phyloP scores from a whole-genome alignment of 768 basidiomycete species.

The Coprinellus aureogranulatus region DNA sequence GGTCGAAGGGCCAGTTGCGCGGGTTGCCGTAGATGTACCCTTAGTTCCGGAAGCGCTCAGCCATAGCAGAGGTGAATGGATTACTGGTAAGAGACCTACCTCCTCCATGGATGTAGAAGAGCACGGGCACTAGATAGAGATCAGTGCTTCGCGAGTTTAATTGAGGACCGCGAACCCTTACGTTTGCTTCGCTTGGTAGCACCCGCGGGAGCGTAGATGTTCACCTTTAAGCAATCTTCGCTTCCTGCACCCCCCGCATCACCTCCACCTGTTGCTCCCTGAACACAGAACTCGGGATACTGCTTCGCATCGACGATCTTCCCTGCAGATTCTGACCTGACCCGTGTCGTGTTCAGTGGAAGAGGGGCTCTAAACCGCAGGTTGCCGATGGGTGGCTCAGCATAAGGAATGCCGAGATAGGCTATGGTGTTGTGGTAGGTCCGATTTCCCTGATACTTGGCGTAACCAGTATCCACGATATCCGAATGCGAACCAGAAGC shows the following conservation, averaged over 20 bases:
- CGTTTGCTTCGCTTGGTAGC: constrained; percentile 45
- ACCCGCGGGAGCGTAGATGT: constrained; percentile 56
- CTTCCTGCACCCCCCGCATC: constrained; percentile 64
- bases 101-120: constrained; percentile 52
- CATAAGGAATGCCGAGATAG: constrained; percentile 59
- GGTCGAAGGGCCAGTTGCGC: constrained; percentile 62
- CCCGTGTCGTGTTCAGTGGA: constrained; percentile 47
- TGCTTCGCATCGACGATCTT: constrained; percentile 47
- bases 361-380: constrained; percentile 52
- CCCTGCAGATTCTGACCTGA: constrained; percentile 34
- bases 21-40: constrained; percentile 62
- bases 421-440: constrained; percentile 53
- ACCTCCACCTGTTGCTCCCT: constrained; percentile 51
- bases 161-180: constrained; percentile 24
- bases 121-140: constrained; percentile 36
- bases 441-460: constrained; percentile 53
- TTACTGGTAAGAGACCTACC: too few relatives aligned
- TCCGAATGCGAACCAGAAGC: too few relatives aligned
- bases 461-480: constrained; percentile 58
- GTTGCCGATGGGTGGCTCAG: constrained; percentile 54
- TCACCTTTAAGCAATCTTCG: constrained; percentile 66
- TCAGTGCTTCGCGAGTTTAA: background rate
- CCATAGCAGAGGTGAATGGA: background rate
- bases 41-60: constrained; percentile 14
- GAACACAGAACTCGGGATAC: constrained; percentile 60